These are phyloP conservation scores for Spergularia marina DNA, from an alignment of 148 eudicot genomes.

Conservation along the genomic window DNA sequence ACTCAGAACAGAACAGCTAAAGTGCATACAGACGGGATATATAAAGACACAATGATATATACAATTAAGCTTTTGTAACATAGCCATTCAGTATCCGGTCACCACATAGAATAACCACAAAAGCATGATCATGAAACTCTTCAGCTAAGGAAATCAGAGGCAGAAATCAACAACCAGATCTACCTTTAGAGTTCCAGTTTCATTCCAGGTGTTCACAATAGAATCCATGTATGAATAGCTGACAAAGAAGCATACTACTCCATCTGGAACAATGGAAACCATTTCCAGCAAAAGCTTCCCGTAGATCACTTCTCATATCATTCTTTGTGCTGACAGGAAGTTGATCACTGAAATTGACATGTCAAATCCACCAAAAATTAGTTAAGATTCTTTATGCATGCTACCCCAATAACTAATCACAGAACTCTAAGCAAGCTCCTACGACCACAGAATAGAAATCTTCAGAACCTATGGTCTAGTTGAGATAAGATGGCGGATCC, in stretches of 20 bases:
- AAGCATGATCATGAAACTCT: background rate
- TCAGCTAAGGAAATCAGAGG: background rate
- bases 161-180: background rate
- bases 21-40: background rate
- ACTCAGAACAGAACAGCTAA: background rate
- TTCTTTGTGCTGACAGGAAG: constrained; percentile 97
- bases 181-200: constrained; percentile 88
- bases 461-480: background rate
- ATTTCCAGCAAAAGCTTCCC: constrained; percentile 94
- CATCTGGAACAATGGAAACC: constrained; percentile 98
- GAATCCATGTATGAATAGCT: constrained; percentile 99
- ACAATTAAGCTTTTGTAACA: background rate
- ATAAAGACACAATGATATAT: background rate
- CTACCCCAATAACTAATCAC: background rate
- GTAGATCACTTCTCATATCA: constrained; percentile 91
- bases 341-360: constrained; percentile 68
- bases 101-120: constrained; percentile 2
- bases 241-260: constrained; percentile 93
- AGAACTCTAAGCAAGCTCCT: background rate
- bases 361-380: constrained; percentile 10
- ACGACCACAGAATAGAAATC: background rate
- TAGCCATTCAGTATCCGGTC: background rate
- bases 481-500: constrained; percentile 7
- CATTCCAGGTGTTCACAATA: constrained; percentile 96
- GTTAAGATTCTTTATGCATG: background rate